phyloP scores from a whole-genome alignment of 805 yeast genomes.

The Naumovozyma baii region DNA sequence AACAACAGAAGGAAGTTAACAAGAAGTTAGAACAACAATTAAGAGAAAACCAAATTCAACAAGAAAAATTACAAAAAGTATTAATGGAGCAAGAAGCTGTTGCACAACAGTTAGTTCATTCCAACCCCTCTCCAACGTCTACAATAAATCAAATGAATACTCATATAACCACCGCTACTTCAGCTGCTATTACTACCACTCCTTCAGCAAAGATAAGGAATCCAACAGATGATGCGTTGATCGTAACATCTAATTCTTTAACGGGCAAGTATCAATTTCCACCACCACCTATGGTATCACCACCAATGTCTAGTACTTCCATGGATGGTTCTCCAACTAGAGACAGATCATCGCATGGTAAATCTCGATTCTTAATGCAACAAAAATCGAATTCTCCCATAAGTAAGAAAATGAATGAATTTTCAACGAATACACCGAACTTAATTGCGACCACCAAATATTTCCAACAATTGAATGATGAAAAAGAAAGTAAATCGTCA shows the following conservation, averaged over 20 bases:
- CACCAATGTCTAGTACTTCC: conserved; percentile 14
- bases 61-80: conserved; percentile 22
- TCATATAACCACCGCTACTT: too few species aligned
- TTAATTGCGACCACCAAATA: background rate
- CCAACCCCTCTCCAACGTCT: conserved; percentile 1
- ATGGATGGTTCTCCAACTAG: conserved; percentile 20
- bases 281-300: conserved; percentile 16
- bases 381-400: too few species aligned
- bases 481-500: background rate
- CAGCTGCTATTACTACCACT: background rate
- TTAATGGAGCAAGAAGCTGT: conserved; percentile 14
- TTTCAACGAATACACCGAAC: background rate
- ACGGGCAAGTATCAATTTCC: conserved; percentile 29
- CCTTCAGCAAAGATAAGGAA: background rate
- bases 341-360: background rate
- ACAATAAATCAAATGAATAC: background rate
- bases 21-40: conserved; percentile 23
- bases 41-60: conserved; percentile 21
- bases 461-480: background rate
- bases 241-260: conserved; percentile 25
- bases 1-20: conserved; percentile 26
- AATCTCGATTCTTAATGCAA: too few species aligned
- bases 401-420: background rate
- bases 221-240: conserved; percentile 12
- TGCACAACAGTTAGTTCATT: conserved; percentile 1